Evolutionary conservation across 2,329 filamentous ascomycete species (phyloP).

Genomic region (Tolypocladium nubicola): DNA sequence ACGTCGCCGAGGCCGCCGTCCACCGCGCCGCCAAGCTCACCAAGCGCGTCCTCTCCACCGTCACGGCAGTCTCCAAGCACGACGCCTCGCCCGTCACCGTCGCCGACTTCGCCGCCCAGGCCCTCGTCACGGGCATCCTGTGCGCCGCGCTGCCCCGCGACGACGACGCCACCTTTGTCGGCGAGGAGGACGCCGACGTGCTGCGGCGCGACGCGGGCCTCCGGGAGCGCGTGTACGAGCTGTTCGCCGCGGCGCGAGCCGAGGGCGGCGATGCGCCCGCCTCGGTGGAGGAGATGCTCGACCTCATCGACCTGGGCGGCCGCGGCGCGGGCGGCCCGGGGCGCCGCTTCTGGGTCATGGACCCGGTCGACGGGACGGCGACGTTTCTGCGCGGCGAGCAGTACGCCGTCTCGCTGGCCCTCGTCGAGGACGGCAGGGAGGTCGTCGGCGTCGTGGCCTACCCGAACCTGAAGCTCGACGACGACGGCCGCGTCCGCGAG

Average conservation of each 20-base stretch:
- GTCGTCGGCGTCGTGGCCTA: conserved; percentile 49
- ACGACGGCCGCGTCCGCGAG: conserved; percentile 24
- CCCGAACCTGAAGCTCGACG: conserved; percentile 39
- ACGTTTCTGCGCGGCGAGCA: conserved; percentile 51
- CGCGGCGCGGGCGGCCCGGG: conserved; percentile 22
- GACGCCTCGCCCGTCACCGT: conserved; percentile 52
- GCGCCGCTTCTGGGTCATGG: conserved; percentile 48
- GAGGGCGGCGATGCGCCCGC: conserved; percentile 11
- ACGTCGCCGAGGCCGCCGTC: conserved; percentile 32
- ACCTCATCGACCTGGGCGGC: conserved; percentile 49
- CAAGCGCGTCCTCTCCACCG: conserved; percentile 33
- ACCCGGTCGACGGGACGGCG: conserved; percentile 54
- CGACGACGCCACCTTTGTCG: conserved; percentile 41
- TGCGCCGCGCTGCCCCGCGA: conserved; percentile 43
- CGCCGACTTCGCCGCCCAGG: conserved; percentile 54
- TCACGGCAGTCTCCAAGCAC: conserved; percentile 40
- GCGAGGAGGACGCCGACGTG: conserved; percentile 47
- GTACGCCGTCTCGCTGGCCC: conserved; percentile 49
- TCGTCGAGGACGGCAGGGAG: conserved; percentile 47
- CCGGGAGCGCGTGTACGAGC: conserved; percentile 42
- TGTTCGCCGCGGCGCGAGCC: conserved; percentile 26
- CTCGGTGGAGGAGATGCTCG: conserved; percentile 44
- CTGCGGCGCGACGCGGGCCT: conserved; percentile 38
- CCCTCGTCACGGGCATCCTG: conserved; percentile 47
- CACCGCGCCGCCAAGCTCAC: conserved; percentile 47